A percentile compares a stretch with the other conserved stretches of the same genome.
Evolutionary conservation across 2,329 filamentous ascomycete species (phyloP).

Genomic region (Pseudonectria foliicola): DNA sequence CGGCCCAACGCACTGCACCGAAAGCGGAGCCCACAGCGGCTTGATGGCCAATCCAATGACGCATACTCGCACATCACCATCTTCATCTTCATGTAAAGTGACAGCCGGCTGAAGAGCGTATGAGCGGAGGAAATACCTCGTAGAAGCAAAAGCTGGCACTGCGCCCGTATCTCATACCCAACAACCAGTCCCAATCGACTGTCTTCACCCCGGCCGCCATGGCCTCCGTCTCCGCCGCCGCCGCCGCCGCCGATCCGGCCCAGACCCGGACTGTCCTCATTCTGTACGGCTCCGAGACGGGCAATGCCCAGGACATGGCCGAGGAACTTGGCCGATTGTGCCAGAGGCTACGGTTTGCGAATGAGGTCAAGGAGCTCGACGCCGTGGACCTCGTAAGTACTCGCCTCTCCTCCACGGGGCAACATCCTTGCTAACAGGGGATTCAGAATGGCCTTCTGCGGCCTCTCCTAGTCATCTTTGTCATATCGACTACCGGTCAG

Average conservation of each 20-base stretch:
- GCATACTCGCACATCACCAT: too few relatives aligned
- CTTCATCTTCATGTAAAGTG: too few relatives aligned
- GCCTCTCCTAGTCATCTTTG: constrained; percentile 62
- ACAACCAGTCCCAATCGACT: too few relatives aligned
- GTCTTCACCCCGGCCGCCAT: too few relatives aligned
- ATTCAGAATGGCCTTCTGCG: constrained; percentile 44
- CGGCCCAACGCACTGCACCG: too few relatives aligned
- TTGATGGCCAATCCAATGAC: too few relatives aligned
- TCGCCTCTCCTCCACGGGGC: neutral
- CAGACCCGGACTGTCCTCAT: constrained; percentile 50
- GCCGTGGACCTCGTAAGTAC: constrained; percentile 62
- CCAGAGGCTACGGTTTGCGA: constrained; percentile 72
- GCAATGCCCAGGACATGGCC: constrained; percentile 86
- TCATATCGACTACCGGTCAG: constrained; percentile 88
- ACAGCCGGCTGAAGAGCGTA: too few relatives aligned
- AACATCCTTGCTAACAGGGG: constrained; percentile 5
- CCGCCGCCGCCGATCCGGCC: constrained; percentile 16
- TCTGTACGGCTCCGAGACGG: constrained; percentile 91
- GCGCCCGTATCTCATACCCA: too few relatives aligned
- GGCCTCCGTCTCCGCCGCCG: neutral
- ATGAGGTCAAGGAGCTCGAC: constrained; percentile 71
- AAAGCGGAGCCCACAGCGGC: too few relatives aligned
- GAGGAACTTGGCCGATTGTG: constrained; percentile 70
- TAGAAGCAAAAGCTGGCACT: too few relatives aligned
- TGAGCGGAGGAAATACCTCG: too few relatives aligned